Conservation (phyloP, 2,329 filamentous ascomycete species). For the Ascocoryne sarcoides region DNA sequence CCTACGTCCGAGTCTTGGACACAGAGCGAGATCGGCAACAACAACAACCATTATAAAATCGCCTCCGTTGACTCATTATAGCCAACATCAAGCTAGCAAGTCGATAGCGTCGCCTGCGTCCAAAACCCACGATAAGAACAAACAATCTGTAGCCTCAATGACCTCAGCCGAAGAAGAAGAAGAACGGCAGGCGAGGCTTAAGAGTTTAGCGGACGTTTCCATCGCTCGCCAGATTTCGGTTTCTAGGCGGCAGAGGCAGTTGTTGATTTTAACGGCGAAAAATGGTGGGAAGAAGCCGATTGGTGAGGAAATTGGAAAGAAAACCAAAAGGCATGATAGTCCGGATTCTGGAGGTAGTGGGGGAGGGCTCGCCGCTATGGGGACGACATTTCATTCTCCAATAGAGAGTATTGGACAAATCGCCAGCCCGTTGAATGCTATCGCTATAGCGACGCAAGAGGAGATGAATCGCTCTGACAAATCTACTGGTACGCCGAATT, state of each 20-base stretch:
- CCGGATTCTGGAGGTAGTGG: neutral
- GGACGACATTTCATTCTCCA: no score
- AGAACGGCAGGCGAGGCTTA: slow-evolving; percentile 36
- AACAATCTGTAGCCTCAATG: neutral
- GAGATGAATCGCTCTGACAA: no score
- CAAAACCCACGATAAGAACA: neutral
- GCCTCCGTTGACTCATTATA: neutral
- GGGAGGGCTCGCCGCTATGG: no score
- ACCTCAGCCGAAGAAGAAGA: slow-evolving; percentile 21
- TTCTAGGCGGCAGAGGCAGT: slow-evolving; percentile 50
- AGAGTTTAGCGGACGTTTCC: slow-evolving; percentile 53
- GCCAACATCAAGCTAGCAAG: neutral
- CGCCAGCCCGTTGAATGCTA: slow-evolving; percentile 14
- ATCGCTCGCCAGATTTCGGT: slow-evolving; percentile 62
- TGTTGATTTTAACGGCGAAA: slow-evolving; percentile 32
- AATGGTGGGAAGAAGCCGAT: neutral
- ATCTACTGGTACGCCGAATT: neutral
- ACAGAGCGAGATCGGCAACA: neutral
- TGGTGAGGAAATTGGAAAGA: slow-evolving; percentile 1
- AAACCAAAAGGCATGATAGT: neutral
- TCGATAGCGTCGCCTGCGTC: slow-evolving; percentile 2
- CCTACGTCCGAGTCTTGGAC: neutral
- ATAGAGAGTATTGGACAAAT: slow-evolving; percentile 1
- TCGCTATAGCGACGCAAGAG: slow-evolving; percentile 14
- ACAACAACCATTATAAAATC: neutral